Conservation (phyloP, 2,329 filamentous ascomycete species). For the Capronia americana region DNA sequence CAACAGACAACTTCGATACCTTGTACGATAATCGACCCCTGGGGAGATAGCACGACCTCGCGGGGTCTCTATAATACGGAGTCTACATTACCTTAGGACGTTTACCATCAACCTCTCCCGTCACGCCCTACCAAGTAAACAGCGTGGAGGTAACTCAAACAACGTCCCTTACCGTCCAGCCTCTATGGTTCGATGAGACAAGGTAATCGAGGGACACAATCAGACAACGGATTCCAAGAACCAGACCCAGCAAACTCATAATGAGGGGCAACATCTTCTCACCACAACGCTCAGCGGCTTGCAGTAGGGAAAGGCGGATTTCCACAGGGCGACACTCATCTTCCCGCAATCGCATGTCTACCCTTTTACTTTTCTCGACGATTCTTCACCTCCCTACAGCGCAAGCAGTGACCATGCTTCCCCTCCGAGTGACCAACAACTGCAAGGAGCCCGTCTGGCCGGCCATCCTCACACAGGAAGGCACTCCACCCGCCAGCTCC, state of each 20-base stretch:
- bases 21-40: background rate
- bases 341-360: background rate
- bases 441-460: conserved; percentile 78
- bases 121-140: background rate
- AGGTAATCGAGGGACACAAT: background rate
- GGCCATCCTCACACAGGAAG: conserved; percentile 74
- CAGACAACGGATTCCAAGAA: background rate
- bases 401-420: conserved; percentile 47
- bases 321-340: background rate
- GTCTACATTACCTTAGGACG: background rate
- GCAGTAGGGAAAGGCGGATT: background rate
- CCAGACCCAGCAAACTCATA: background rate
- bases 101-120: background rate
- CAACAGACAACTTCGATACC: background rate
- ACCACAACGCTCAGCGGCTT: background rate
- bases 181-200: background rate
- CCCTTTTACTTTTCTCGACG: background rate
- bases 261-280: background rate
- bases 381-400: conserved; percentile 9
- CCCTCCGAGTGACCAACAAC: conserved; percentile 73
- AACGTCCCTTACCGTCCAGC: background rate
- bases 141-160: background rate
- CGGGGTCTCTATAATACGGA: background rate
- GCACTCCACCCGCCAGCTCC: conserved; percentile 68
- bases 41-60: background rate